Base-by-base conservation (phyloP, 164 flowering plant genomes). In the Macadamia tetraphylla region DNA sequence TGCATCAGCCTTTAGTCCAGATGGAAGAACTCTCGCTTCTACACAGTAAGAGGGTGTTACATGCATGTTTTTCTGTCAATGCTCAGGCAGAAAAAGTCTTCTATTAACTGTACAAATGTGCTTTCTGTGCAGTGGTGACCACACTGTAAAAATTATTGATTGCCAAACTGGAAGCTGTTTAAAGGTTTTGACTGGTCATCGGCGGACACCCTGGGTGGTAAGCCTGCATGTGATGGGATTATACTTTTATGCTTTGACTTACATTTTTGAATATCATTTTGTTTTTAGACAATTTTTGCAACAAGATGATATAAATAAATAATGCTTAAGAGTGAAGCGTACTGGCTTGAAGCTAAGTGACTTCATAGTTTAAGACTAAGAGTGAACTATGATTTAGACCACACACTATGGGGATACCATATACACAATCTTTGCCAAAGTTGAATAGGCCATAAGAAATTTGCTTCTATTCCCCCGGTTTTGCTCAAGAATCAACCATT, bases 161-260 rank as follows among this genome's bases (percentile, higher is more conserved):
- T 87, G 93, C 72, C 88, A 81, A 74, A 86, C 83, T 77, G 96
- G 97, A 49, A 84, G 74, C 60, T 94, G 97, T 83, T 79, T 90
- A 71, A 94, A 90, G 81, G 96, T 94, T 70, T 78, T 94, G 73
- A 85, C 79, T 75, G 98, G 98, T 60, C 98, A 92, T 77, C 81
- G 94, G 63, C 87, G 97, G 71, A 94, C 98, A 46, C 98, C 98
- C 23, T 94, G 98, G 98, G 98, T 94, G 97, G 98, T 94, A 82
- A 78, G 97, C 44, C 17, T 63, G 44, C 63, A 7, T 62, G 42
- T 53, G n/a, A 46, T 43, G 48, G 48, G 48, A 43, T 43, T 43
- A 43, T 3, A 11, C 51, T 46, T 46, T 46, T 46, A 8, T 46
- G 3, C 13, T 9, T 46, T 46, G 30, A 55, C 43, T 35, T 55